These are phyloP conservation scores for Nakazawaea molendinolei DNA, from an alignment of 805 yeast genomes.

Conservation along the genomic window DNA sequence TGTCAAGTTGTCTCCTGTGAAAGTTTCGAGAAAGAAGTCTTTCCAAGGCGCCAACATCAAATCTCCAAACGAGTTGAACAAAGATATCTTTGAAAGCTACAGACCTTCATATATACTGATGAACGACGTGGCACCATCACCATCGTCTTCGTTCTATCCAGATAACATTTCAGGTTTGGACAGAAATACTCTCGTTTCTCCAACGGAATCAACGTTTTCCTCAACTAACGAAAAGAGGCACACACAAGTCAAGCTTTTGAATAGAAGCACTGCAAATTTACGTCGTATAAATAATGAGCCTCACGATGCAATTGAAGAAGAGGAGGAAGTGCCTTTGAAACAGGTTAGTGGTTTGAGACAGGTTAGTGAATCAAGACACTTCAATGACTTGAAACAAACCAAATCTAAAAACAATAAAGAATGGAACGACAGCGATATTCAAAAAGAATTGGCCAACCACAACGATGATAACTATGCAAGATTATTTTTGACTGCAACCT, in stretches of 20 bases:
- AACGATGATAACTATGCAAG: conserved; percentile 41
- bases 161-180: conserved; percentile 4
- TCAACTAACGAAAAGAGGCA: conserved; percentile 7
- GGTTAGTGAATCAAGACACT: no score
- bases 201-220: conserved; percentile 9
- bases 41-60: neutral
- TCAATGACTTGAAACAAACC: no score
- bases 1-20: conserved; percentile 6
- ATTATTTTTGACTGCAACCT: conserved; percentile 50
- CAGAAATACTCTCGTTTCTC: conserved; percentile 1
- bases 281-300: conserved; percentile 1
- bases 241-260: conserved; percentile 9
- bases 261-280: conserved; percentile 7
- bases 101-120: conserved; percentile 5
- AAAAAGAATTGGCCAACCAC: conserved; percentile 3
- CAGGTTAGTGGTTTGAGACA: no score
- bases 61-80: conserved; percentile 11
- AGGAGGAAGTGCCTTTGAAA: neutral
- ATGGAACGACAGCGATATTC: conserved; percentile 15
- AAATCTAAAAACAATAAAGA: conserved; percentile 11
- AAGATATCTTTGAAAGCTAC: conserved; percentile 11
- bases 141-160: conserved; percentile 6
- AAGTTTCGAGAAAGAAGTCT: neutral
- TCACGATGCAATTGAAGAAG: neutral
- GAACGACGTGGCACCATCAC: conserved; percentile 1